These are phyloP conservation scores for Leptographium flavum DNA, from an alignment of 2,329 filamentous ascomycete species.

Conservation along the genomic window DNA sequence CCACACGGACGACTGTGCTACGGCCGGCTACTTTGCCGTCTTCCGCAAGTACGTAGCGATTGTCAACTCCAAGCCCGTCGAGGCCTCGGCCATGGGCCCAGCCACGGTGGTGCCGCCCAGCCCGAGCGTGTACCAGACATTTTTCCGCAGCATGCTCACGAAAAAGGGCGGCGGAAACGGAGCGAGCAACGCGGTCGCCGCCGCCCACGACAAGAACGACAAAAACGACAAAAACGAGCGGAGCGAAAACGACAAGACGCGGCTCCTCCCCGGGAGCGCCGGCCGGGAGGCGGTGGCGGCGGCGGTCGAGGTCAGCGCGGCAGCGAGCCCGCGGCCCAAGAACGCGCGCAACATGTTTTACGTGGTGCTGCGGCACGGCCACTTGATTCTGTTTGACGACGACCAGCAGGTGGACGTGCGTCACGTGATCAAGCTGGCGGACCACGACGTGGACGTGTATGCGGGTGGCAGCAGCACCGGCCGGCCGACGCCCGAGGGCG, in stretches of 20 bases:
- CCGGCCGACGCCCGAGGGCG: constrained; percentile 68
- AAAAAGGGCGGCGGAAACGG: constrained; percentile 35
- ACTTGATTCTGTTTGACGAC: constrained; percentile 96
- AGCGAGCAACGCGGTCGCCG: constrained; percentile 13
- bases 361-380: constrained; percentile 83
- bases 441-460: constrained; percentile 70
- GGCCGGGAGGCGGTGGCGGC: constrained; percentile 14
- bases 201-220: neutral
- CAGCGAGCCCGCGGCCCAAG: constrained; percentile 38
- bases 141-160: constrained; percentile 95
- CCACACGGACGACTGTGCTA: constrained; percentile 59
- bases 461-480: constrained; percentile 41
- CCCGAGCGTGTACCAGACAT: constrained; percentile 91
- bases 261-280: too few species aligned
- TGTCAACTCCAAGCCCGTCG: constrained; percentile 83
- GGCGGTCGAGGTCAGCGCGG: constrained; percentile 29
- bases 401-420: constrained; percentile 89
- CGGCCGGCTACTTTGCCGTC: constrained; percentile 84
- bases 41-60: constrained; percentile 85
- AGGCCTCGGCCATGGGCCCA: constrained; percentile 65
- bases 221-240: too few species aligned
- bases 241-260: too few species aligned
- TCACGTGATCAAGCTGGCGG: constrained; percentile 83
- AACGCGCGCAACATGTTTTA: constrained; percentile 82
- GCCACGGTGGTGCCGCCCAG: constrained; percentile 63